Percentiles rank a stretch among this genome's conserved stretches.
Conservation (phyloP, 495 filamentous ascomycete genomes). For the Entonaema liquescens region DNA sequence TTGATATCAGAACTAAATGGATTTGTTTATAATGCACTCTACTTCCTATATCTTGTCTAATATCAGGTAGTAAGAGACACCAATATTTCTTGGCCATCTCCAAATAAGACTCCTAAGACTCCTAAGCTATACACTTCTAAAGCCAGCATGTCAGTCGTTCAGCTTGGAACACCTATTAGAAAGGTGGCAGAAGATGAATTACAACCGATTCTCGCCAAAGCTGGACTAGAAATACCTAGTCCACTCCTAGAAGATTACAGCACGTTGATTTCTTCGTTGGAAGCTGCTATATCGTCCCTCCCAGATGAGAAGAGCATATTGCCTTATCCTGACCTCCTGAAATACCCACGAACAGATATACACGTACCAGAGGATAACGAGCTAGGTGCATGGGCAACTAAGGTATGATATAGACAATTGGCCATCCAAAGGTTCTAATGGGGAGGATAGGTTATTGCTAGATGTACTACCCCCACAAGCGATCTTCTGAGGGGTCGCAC, state of each 20-base stretch:
- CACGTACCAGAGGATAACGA: conserved; percentile 44
- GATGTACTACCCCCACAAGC: conserved; percentile 40
- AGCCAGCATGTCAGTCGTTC: conserved; percentile 23
- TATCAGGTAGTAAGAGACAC: neutral
- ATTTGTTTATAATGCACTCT: neutral
- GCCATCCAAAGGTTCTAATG: neutral
- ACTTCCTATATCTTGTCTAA: neutral
- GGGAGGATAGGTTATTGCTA: conserved; percentile 39
- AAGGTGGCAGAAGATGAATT: conserved; percentile 30
- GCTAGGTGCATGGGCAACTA: conserved; percentile 44
- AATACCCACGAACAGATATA: conserved; percentile 42
- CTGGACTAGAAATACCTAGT: conserved; percentile 35
- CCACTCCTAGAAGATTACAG: conserved; percentile 31
- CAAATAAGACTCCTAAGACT: neutral
- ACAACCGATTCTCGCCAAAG: conserved; percentile 25
- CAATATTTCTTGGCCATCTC: neutral
- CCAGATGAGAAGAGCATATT: conserved; percentile 35
- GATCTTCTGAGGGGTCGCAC: conserved; percentile 46
- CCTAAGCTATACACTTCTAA: neutral
- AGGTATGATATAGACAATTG: conserved; percentile 10
- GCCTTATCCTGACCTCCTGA: conserved; percentile 39
- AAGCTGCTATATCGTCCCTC: conserved; percentile 32
- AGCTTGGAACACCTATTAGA: neutral
- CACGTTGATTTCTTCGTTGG: conserved; percentile 33
- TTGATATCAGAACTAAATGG: neutral